These are phyloP conservation scores for Ilyonectria robusta DNA, from an alignment of 2,329 filamentous ascomycete species.

Conservation along the genomic window DNA sequence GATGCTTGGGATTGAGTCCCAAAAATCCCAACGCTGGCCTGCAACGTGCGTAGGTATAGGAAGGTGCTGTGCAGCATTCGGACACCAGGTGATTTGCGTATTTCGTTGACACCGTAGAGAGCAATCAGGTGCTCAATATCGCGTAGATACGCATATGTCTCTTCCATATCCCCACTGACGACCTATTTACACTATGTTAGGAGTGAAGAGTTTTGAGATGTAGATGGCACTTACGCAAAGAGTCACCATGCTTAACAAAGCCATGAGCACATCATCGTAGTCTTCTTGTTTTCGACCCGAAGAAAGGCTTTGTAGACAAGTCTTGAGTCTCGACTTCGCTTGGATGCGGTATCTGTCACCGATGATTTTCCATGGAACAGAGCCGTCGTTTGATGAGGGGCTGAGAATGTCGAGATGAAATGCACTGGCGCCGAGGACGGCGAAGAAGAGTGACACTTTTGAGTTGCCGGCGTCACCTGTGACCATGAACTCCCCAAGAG, in stretches of 20 bases:
- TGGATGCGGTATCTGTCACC: slow-evolving; percentile 4
- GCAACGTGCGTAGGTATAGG: slow-evolving; percentile 17
- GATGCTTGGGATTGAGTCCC: background rate
- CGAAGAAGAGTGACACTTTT: slow-evolving; percentile 19
- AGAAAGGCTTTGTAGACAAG: slow-evolving; percentile 7
- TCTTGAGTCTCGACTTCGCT: slow-evolving; percentile 19
- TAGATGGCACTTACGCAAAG: slow-evolving; percentile 12
- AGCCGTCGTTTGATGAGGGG: background rate
- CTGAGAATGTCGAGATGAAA: slow-evolving; percentile 20
- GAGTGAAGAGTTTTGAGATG: no score
- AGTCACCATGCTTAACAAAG: slow-evolving; percentile 26
- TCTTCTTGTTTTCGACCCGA: slow-evolving; percentile 12
- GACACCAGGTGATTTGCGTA: background rate
- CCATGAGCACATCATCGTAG: slow-evolving; percentile 25
- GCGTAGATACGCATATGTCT: slow-evolving; percentile 21
- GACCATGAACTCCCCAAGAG: slow-evolving; percentile 19
- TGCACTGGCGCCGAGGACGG: slow-evolving; percentile 18
- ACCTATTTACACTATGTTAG: slow-evolving; percentile 4
- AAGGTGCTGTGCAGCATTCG: slow-evolving; percentile 25
- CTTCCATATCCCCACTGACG: slow-evolving; percentile 26
- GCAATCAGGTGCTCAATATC: slow-evolving; percentile 21
- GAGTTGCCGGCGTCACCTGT: slow-evolving; percentile 19
- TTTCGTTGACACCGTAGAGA: slow-evolving; percentile 16
- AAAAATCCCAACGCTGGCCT: slow-evolving; percentile 19
- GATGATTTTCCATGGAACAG: slow-evolving; percentile 10